Conservation (phyloP, 257 asterid genomes). For the Solanum ossicruentum region DNA sequence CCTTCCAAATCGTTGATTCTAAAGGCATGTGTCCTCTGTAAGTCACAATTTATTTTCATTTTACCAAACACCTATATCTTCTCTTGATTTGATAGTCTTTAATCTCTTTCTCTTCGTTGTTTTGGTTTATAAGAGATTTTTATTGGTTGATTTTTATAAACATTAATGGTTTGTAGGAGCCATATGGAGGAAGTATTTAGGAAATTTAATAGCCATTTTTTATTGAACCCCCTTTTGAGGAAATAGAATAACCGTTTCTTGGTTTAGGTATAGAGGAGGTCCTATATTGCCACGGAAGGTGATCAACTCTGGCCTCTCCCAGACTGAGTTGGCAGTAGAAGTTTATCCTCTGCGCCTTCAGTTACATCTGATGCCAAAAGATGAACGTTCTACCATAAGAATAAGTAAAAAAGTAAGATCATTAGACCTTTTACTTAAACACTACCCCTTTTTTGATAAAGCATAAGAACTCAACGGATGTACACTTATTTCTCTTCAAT, state of each 20-base stretch:
- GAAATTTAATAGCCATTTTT: neutral
- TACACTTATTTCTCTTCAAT: neutral
- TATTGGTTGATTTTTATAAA: neutral
- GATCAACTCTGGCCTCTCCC: conserved; percentile 80
- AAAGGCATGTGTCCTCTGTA: neutral
- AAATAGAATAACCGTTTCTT: conserved; percentile 19
- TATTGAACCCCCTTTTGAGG: neutral
- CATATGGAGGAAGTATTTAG: neutral
- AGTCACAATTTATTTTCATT: neutral
- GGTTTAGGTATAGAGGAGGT: conserved; percentile 93
- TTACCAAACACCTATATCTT: neutral
- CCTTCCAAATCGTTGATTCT: neutral
- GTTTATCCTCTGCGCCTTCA: conserved; percentile 94
- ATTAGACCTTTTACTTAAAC: neutral
- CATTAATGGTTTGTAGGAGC: neutral
- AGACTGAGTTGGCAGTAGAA: conserved; percentile 92
- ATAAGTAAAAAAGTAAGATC: conserved; percentile 85
- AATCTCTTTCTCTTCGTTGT: neutral
- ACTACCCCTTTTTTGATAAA: neutral
- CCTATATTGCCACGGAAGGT: conserved; percentile 86
- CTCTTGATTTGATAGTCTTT: neutral
- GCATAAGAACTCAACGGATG: neutral
- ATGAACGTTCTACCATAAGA: conserved; percentile 61
- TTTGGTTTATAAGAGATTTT: neutral
- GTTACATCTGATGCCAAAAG: conserved; percentile 91